Conservation (phyloP, 2,329 filamentous ascomycete genomes). For the Trichophyton simii region DNA sequence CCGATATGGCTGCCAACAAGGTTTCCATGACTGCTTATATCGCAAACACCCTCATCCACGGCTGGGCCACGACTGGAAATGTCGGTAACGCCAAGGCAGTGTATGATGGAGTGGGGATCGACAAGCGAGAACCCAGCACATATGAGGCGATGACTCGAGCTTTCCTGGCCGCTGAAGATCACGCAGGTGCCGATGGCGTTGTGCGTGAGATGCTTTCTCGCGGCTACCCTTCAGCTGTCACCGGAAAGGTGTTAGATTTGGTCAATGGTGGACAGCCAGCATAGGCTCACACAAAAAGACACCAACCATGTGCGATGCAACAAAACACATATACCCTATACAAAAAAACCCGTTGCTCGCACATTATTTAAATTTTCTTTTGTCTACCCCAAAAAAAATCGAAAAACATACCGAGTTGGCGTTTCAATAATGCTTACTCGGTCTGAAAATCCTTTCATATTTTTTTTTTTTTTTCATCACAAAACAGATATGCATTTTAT, state of each 20-base stretch:
- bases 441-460: neutral
- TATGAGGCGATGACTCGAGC: conserved; percentile 98
- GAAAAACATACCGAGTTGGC: neutral
- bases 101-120: conserved; percentile 63
- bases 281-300: neutral
- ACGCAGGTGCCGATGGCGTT: conserved; percentile 60
- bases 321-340: neutral
- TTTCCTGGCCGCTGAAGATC: conserved; percentile 72
- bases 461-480: neutral
- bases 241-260: conserved; percentile 85
- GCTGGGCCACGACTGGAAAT: conserved; percentile 77
- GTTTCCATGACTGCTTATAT: conserved; percentile 94
- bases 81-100: conserved; percentile 66
- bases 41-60: conserved; percentile 94
- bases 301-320: neutral
- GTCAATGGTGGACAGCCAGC: conserved; percentile 41
- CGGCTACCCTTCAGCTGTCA: conserved; percentile 82
- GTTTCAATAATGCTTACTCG: neutral
- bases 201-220: conserved; percentile 83
- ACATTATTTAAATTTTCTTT: neutral
- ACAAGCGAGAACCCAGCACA: conserved; percentile 85
- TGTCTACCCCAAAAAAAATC: neutral
- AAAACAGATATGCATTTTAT: neutral
- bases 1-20: conserved; percentile 58
- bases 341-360: neutral